Base-by-base conservation (phyloP, 768 basidiomycete genomes). In the Dioszegia crocea region DNA sequence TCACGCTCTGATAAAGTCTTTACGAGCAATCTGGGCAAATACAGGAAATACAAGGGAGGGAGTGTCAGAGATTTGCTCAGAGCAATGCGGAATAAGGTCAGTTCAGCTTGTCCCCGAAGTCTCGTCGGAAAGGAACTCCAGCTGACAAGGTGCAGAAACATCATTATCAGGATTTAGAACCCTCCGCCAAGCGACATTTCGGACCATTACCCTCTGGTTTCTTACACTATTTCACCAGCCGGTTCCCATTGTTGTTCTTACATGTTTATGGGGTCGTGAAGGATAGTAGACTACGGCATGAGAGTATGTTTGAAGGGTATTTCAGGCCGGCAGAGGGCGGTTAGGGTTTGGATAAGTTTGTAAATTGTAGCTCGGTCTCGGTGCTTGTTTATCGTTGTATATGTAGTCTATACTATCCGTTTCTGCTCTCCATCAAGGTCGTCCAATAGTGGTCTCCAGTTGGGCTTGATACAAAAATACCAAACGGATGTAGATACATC, bases 131-230 rank as follows among this genome's bases (percentile, higher is more conserved):
- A n/a, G n/a, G n/a, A n/a, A n/a, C n/a, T n/a, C n/a, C n/a, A n/a
- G n/a, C n/a, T n/a, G n/a, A n/a, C n/a, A n/a, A n/a, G n/a, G 12
- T 6, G 33, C 27, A 75, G 92, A 94, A 92, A 88, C 88, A 97
- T 63, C 93, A 97, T 73, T 96, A 94, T 72, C 94, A 97, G 78
- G 96, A 99, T 77, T 79, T 99, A 11, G 94, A 94, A 1, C 90
- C 91, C 63, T 85, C 87, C 65, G 89, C 91, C 53, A 92, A 89
- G 71, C 84, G 87, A 40, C 85, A 88, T 77, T 81, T 98, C 10
- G 93, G 94, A 4, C 81, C 88, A 12, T 87, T 98, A 82, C 96
- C 96, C 0, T 86, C 88, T 61, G 94, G 94, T 11, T 98, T 89
- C 80, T 78, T 99, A 53, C 79, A 82, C 1, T 99, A 98, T 77